Base-by-base conservation (phyloP, 2,329 filamentous ascomycete species). In the Sporothrix brunneoviolacea region DNA sequence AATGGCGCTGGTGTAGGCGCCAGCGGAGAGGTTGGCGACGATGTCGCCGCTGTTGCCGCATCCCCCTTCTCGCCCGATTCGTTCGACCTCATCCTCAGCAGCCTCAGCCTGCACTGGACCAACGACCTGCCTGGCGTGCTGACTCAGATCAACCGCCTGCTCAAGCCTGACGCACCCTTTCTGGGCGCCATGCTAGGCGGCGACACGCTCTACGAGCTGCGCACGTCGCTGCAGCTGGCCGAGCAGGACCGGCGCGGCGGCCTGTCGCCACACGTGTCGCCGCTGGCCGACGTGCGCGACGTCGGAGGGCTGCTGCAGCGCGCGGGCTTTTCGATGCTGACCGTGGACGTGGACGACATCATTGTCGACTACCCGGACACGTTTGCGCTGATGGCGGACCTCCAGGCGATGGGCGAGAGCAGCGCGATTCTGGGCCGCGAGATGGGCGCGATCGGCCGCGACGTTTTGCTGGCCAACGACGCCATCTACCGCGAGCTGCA, bases 131-230 rank as follows among this genome's bases (percentile, higher is more conserved):
- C 93, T 0, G 87, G 86, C 1, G 73, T 94, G 10, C 76, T 98
- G 2, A 75, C 83, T 2, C 88, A 95, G 63, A 85, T 96, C 64
- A 95, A 95, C 72, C 78, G 80, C 57, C 73, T 94, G 30, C 77
- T 98, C 22, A 95, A 94, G 68, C 90, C 91, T 0, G 93, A 98
- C 65, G 78, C 80, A 51, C 90, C 94, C 1, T 95, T 98, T 63
- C 83, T 98, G 41, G 91, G 87, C 13, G 91, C 91, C 58, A 98
- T 98, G 91, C 84, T 95, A 54, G 93, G 93, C 50, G 93, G 93
- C 0, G 93, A 98, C 66, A 91, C 88, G 8, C 76, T 98, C 1
- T 98, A 85, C 64, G 93, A 98, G 72, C 77, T 98, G 48, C 87
- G 93, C 30, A 95, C 91, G 0, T 93, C 90, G 30, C 74, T 98